A percentile compares a stretch with the other conserved stretches of the same genome.
Conservation (phyloP, 257 asterid species). For the Solanum megistacrolobum region DNA sequence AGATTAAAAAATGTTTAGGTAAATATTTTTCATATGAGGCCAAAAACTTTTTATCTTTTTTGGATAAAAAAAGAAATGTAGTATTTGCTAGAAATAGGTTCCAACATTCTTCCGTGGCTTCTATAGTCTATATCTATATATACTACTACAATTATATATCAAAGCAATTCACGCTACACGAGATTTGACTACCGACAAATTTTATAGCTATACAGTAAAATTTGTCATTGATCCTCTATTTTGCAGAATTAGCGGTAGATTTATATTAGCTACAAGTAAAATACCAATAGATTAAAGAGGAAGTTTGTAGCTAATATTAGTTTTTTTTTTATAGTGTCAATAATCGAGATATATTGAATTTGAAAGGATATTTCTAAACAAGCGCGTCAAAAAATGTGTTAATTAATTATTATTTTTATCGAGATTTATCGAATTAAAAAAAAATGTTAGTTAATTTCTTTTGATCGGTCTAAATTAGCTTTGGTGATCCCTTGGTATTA, state of each 20-base stretch:
- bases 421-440: no score
- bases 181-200: fast-evolving
- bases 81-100: not conserved
- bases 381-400: no score
- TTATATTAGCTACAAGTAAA: not conserved
- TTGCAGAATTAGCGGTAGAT: not conserved
- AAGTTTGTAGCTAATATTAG: not conserved
- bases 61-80: not conserved
- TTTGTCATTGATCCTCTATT: no score
- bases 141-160: not conserved
- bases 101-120: conserved; percentile 33
- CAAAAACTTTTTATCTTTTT: not conserved
- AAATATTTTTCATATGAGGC: not conserved
- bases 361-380: not conserved
- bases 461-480: not conserved
- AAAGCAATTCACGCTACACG: not conserved
- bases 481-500: not conserved
- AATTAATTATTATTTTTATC: no score
- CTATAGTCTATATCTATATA: not conserved
- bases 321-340: not conserved
- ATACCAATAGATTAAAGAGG: not conserved
- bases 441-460: not conserved
- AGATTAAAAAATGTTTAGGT: not conserved
- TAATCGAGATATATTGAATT: not conserved
- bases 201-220: not conserved